phyloP scores from a whole-genome alignment of 345 rosid genomes.

The Gynandropsis gynandra region DNA sequence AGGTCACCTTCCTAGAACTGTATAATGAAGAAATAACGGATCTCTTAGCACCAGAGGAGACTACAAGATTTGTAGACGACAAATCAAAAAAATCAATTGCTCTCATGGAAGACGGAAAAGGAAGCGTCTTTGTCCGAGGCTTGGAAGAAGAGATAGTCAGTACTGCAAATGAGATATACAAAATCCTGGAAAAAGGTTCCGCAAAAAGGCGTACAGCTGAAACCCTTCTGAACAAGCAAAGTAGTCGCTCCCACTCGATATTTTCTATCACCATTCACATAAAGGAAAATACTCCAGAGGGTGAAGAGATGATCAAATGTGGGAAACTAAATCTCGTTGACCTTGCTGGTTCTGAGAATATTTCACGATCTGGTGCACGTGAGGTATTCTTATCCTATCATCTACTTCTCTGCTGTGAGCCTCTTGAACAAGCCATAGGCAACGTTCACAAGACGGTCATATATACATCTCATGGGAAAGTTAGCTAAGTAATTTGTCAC shows the following conservation, averaged over 20 bases:
- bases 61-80: constrained; percentile 70
- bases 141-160: constrained; percentile 96
- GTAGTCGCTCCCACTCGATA: constrained; percentile 96
- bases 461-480: neutral
- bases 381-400: constrained; percentile 48
- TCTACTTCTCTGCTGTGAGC: constrained; percentile 1
- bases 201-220: constrained; percentile 97
- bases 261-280: constrained; percentile 96
- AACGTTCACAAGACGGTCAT: too few species aligned
- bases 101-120: constrained; percentile 98
- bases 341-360: constrained; percentile 99
- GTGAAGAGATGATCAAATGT: constrained; percentile 97
- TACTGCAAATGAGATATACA: constrained; percentile 92
- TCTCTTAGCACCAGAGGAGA: constrained; percentile 91
- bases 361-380: constrained; percentile 95
- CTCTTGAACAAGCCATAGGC: constrained; percentile 19
- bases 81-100: constrained; percentile 91
- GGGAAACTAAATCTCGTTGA: constrained; percentile 98
- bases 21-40: constrained; percentile 95
- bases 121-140: constrained; percentile 95
- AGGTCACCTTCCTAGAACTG: constrained; percentile 90
- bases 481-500: constrained; percentile 10
- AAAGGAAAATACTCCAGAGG: constrained; percentile 93
- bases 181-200: constrained; percentile 93
- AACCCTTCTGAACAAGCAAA: constrained; percentile 98